Base-by-base conservation (phyloP, 305 asterid species). In the Solanum hybrid region DNA sequence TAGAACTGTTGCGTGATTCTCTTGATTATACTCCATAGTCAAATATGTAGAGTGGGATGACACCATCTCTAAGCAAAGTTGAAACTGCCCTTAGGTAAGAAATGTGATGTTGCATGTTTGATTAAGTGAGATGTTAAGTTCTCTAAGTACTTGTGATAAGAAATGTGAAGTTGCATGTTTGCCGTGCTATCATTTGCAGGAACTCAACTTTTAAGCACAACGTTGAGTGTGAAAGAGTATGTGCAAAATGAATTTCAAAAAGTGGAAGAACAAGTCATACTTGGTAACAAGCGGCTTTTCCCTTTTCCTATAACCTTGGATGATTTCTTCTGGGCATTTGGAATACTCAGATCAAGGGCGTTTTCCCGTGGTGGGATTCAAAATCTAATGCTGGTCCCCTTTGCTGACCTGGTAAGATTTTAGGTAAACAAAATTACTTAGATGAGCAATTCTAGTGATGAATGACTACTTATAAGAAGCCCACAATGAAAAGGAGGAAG, bases 271-370 rank as follows among this genome's bases (percentile, higher is more conserved):
- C 97, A 97, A 91, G 90, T 94, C 89, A 93, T 97, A 89, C 95
- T 94, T 79, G 94, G 96, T 76, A 97, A 96, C 94, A 94, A 94
- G 94, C 85, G 92, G 91, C 95, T 97, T 46, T 97, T 97, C 93
- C 98, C 98, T 56, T 93, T 90, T 87, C 80, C 96, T 35, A 71
- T 95, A 84, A 94, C 99, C 71, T 34, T 92, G 93, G 98, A 97
- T 75, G 98, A 96, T 92, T 97, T 97, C 95, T 93, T 95, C 36
- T 97, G 99, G 99, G 99, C 97, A 91, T 97, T 96, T 91, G 99
- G 98, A 66, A 94, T 97, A 42, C 97, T 97, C 81, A 94, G 99
- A 94, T 96, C 99, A 46, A 95, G 98, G 92, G 98, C 99, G 4
- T 97, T 96, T 92, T 95, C 99, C 9, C 91, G 98, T 40, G 93